Base-by-base conservation (phyloP, 108 stramenopile genomes). In the Bacterosira constricta region DNA sequence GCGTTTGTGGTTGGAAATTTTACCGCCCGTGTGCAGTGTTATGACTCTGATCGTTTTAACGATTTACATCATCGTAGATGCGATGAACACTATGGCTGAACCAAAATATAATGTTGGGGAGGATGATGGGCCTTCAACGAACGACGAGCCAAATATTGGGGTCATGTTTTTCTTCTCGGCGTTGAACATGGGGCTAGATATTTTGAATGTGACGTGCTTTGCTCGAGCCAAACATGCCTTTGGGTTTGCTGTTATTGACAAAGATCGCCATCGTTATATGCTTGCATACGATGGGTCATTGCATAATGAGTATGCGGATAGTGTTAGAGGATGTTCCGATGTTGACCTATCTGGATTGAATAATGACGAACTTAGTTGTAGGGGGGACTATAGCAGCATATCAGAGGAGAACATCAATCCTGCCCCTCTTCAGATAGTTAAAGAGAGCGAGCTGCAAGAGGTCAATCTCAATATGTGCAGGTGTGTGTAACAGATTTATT, bases 401-500 rank as follows among this genome's bases (percentile, higher is more conserved):
- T 18, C 66, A 23, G 66, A 78, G 17, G 61, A 73, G 25, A 70
- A 36, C 27, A 29, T 36, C 21, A 70, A 41, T 2, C 42, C 32
- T 18, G 67, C 71, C 13, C 37, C 15, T 49, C 73, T 49, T 38
- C 35, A 55, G 37, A 47, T 57, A n/a, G 15, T n/a, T 21, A 27
- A 67, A n/a, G 59, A 52, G 57, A 67, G 27, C 36, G 44, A 62
- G 8, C 44, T 74, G 15, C 63, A 77, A 18, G 71, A 64, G 46
- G 47, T 84, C 45, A 89, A 89, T 66, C 45, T 92, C 59, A 92
- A 92, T 67, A 92, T 92, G 91, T 93, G 89, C 51, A 87, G 32
- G 88, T 88, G 67, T 85, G 88, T 73, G 1, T 47, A 6, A n/a
- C 46, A 18, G 23, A 6, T 23, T 47, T 6, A 5, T 18, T 47